Evolutionary conservation across 2,329 filamentous ascomycete genomes (phyloP), one percentile per base, ranked within the genome.

Genomic region (Cercospora beticola): DNA sequence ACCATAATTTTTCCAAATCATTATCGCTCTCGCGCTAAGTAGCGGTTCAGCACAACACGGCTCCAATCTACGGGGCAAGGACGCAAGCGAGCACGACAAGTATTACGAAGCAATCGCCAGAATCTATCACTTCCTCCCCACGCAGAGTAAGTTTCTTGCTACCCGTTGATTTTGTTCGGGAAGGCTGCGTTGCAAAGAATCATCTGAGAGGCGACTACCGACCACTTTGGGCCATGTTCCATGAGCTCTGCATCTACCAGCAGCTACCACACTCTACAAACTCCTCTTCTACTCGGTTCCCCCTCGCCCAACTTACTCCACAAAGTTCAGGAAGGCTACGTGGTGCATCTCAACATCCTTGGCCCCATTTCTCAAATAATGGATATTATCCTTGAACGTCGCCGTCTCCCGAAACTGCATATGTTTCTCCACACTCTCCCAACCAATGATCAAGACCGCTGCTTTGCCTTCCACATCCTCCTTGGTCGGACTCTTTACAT

Each of bases 341-440:
- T 84, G 82, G 63, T 79, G 79, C 80, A 85, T 80, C 71, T 82
- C 80, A 68, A 82, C 71, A 52, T 77, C 81, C 71, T 80, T 79
- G 23, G 79, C 73, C 61, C 78, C 82, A 62, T 81, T 79, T 68
- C 82, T 80, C 71, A 87, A 68, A 31, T 79, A 75, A 60, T 68
- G 66, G 67, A 85, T 81, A 16, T 79, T 77, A 23, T 79, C 75
- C 36, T 73, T 75, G 74, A 87, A 87, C 28, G 76, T 78, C 69
- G 81, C 76, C 30, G 82, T 82, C 70, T 83, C 77, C 64, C 81
- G 78, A 33, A 81, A 85, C 60, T 76, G 76, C 79, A 82, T 77
- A 75, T 88, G 86, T 59, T 78, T 79, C 40, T 86, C 82, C 21
- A 84, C 78, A 72, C 79, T 84, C 62, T 82, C 77, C 86, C 86